Conservation (phyloP, 345 rosid genomes). For the Clarkia xantiana region DNA sequence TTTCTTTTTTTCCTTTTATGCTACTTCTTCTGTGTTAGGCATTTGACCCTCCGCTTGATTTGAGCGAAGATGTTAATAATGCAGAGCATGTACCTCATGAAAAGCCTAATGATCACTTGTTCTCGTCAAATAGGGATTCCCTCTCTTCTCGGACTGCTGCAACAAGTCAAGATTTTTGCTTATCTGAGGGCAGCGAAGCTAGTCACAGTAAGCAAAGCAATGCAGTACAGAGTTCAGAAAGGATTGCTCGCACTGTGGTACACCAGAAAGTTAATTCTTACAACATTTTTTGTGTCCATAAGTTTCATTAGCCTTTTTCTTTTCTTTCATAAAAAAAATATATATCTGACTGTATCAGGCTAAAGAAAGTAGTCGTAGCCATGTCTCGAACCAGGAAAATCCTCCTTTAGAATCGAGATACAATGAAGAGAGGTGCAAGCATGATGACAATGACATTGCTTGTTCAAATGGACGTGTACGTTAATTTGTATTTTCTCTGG, state of each 20-base stretch:
- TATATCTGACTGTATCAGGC: conserved; percentile 29
- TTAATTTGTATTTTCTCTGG: neutral
- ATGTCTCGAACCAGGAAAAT: conserved; percentile 3
- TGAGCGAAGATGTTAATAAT: conserved; percentile 59
- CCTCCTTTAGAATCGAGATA: conserved; percentile 12
- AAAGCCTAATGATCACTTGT: conserved; percentile 27
- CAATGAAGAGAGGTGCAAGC: conserved; percentile 13
- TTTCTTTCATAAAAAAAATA: conserved; percentile 31
- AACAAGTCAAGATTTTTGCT: conserved; percentile 26
- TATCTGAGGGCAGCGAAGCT: conserved; percentile 15
- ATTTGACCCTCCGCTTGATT: conserved; percentile 93
- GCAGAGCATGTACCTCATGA: conserved; percentile 31
- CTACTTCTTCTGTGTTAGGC: conserved; percentile 40
- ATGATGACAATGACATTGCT: conserved; percentile 17
- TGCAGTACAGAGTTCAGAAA: conserved; percentile 12
- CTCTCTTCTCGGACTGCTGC: conserved; percentile 27
- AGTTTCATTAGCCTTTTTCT: conserved; percentile 14
- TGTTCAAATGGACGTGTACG: conserved; percentile 54
- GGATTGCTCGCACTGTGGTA: conserved; percentile 22
- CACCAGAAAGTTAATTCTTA: conserved; percentile 4
- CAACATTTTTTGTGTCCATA: conserved; percentile 12
- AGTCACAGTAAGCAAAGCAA: conserved; percentile 15
- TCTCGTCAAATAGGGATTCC: conserved; percentile 28
- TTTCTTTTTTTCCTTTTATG: neutral
- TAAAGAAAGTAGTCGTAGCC: conserved; percentile 33